phyloP scores from a whole-genome alignment of 768 basidiomycete species.

The Macrolepiota dolichaula region DNA sequence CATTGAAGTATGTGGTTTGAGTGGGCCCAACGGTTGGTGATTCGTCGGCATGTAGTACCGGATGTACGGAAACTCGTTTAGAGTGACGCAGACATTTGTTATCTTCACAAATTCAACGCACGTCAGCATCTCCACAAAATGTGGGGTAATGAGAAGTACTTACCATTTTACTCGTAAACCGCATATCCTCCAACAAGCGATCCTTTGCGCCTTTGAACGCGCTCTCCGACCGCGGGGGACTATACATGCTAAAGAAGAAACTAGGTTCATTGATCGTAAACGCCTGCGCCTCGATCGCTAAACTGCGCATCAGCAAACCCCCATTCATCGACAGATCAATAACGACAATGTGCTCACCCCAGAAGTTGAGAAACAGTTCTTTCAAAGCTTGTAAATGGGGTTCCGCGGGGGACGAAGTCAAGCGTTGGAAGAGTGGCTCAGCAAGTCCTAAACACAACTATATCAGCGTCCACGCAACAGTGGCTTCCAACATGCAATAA shows the following conservation, averaged over 20 bases:
- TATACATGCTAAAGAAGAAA: conserved; percentile 86
- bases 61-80: conserved; percentile 91
- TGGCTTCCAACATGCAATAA: neutral
- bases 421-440: conserved; percentile 71
- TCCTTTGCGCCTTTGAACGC: conserved; percentile 63
- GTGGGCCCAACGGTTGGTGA: conserved; percentile 80
- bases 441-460: conserved; percentile 54
- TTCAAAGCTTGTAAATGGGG: conserved; percentile 73
- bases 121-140: neutral
- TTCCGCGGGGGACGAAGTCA: conserved; percentile 75
- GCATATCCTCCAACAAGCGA: conserved; percentile 84
- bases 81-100: conserved; percentile 81
- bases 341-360: conserved; percentile 54
- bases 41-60: conserved; percentile 87
- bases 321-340: neutral
- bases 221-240: conserved; percentile 74
- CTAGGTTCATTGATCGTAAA: conserved; percentile 79
- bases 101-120: conserved; percentile 44
- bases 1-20: conserved; percentile 64
- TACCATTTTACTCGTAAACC: conserved; percentile 70
- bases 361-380: conserved; percentile 91
- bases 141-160: conserved; percentile 18
- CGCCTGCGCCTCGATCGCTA: conserved; percentile 82
- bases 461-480: neutral
- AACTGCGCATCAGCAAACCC: conserved; percentile 1